These are phyloP conservation scores for Pestalotiopsis sp. DNA, from an alignment of 2,329 filamentous ascomycete genomes.

Conservation along the genomic window DNA sequence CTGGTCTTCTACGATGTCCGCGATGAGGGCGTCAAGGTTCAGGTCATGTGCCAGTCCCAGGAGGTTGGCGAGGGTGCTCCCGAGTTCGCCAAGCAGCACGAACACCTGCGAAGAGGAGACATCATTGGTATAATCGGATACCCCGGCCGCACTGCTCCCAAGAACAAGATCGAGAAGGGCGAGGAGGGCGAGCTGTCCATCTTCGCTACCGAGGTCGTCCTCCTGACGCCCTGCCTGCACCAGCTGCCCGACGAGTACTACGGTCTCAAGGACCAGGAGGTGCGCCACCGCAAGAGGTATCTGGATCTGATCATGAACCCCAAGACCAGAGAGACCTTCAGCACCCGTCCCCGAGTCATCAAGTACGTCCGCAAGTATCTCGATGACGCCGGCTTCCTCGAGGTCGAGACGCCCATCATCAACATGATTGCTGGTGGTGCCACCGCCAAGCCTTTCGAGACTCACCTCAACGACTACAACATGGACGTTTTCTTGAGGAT, in stretches of 20 bases:
- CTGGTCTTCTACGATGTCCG: constrained; percentile 90
- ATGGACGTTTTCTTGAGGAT: constrained; percentile 95
- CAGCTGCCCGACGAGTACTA: constrained; percentile 88
- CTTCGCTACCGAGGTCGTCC: constrained; percentile 82
- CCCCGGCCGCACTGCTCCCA: constrained; percentile 84
- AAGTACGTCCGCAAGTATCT: constrained; percentile 88
- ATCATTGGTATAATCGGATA: constrained; percentile 87
- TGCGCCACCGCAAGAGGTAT: constrained; percentile 89
- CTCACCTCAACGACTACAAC: constrained; percentile 93
- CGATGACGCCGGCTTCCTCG: constrained; percentile 83
- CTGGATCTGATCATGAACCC: constrained; percentile 98
- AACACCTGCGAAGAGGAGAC: constrained; percentile 86
- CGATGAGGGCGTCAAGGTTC: constrained; percentile 66
- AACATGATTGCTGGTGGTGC: constrained; percentile 87
- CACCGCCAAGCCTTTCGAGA: constrained; percentile 92
- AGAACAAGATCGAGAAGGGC: constrained; percentile 78
- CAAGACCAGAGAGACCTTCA: constrained; percentile 77
- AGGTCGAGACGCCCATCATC: constrained; percentile 98
- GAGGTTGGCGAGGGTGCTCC: constrained; percentile 67
- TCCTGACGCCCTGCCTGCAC: constrained; percentile 90
- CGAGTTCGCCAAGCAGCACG: constrained; percentile 85
- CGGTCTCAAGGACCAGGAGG: constrained; percentile 94
- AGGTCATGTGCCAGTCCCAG: constrained; percentile 91
- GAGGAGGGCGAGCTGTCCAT: constrained; percentile 91
- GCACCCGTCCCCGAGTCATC: constrained; percentile 85